Evolutionary conservation across 2,329 filamentous ascomycete species (phyloP), one percentile per base, ranked within the genome.

Genomic region (Coniochaeta hoffmannii): DNA sequence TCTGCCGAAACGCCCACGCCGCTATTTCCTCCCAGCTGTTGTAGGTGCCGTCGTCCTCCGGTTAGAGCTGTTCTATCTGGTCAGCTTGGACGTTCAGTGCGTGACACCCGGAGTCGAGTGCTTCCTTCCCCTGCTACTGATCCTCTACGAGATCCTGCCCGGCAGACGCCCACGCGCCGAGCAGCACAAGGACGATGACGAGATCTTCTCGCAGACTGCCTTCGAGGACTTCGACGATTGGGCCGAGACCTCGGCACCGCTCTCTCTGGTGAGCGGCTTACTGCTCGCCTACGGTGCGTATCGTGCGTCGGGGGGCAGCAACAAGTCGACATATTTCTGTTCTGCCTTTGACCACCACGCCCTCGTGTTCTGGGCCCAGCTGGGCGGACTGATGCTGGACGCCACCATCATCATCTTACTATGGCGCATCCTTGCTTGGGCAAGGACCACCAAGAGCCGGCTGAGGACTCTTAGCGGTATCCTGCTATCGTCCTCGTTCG

Each of bases 351-450:
- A 80, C 54, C 72, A 67, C 53, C 65, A 65, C 3, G 61, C 65
- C 4, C 64, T 64, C 17, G 66, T 74, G 1, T 59, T 76, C 0
- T 58, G 68, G n/a, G 60, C 76, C 7, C 80, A 82, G 58, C 68
- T 72, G 50, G 17, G 71, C 1, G 76, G 76, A 0, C 63, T 82
- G 17, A 56, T 73, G 22, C 66, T 79, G 5, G 79, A 83, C 59
- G 71, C 73, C 7, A 55, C 66, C 36, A 74, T 81, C 53, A 62
- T 77, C 19, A 62, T 79, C n/a, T 63, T 79, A 10, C 57, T 73
- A 2, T 82, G 80, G 79, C 73, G 78, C 34, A 68, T 80, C 4
- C 64, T 83, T 5, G 72, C 73, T 12, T 81, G 79, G 77, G 69
- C 75, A 1, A 71, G 75, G 38, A 79, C 76, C 0, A 73, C 75